Evolutionary conservation across 192 early-diverging fungal species (phyloP), one percentile per base, ranked within the genome.

Genomic region (Coemansia interrupta): DNA sequence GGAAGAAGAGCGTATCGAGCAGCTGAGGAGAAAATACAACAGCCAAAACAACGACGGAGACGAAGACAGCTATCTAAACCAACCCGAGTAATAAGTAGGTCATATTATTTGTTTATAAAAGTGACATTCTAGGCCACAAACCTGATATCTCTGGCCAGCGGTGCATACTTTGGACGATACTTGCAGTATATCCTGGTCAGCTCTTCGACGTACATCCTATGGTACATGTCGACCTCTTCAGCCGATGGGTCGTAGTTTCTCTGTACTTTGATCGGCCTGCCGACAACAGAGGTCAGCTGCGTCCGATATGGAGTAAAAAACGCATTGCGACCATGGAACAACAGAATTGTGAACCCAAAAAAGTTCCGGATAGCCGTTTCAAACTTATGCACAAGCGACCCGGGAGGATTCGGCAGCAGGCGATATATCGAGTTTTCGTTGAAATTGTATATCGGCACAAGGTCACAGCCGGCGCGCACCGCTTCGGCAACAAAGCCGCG

Each of bases 341-440:
- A 59, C 42, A 89, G 82, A 36, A 90, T 62, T 0, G 90, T 92
- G 41, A 85, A 89, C 9, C 90, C 90, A 23, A 82, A 74, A 9
- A 83, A 12, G 40, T 80, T 83, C 61, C 92, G 87, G 65, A 94
- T 79, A 4, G 78, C 57, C 49, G 81, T 81, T 67, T 98, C 93
- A 47, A 92, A 68, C n/a, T 68, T 75, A 38, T 84, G 83, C 7
- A 89, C 47, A 44, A 74, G 64, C n/a, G 88, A 83, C 14, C 87
- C 89, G 17, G 85, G 69, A 1, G 66, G 68, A 49, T 92, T 91
- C 53, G 80, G 74, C 23, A 89, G 78, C 17, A 93, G 89, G 19
- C 90, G 82, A 70, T 90, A 98, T 26, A 95, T 70, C 26, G 95
- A 88, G 72, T 92, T 95, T 72, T 99, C 94, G 56, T 94, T 95